Base-by-base conservation (phyloP, 2,329 filamentous ascomycete species). In the Botryotinia narcissicola region DNA sequence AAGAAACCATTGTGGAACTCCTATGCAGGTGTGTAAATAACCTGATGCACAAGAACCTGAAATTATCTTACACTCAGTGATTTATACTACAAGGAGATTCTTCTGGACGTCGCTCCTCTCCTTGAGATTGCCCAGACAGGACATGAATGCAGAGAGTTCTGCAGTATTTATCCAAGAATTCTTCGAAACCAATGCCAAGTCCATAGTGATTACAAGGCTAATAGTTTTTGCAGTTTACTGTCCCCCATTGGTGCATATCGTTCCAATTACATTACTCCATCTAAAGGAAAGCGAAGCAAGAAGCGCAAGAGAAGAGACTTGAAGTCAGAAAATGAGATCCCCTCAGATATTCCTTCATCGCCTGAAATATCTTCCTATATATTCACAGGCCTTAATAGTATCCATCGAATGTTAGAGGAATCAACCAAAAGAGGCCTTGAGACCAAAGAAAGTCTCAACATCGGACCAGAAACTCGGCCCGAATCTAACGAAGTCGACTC, bases 1-100 rank as follows among this genome's bases (percentile, higher is more conserved):
- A 92, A 80, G 86, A 90, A 70, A 84, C 86, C 6, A 90, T 93
- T 54, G 80, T 93, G 16, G 90, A 92, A 75, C 83, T 93, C 67
- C 84, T 93, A 8, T 92, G 88, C 87, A 87, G 84, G 91, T 92
- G 85, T 78, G 83, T 82, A 35, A 25, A 57, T 48, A 29, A 35
- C 40, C 29, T 37, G 12, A 66, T 37, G 22, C 63, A 66, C 22
- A 48, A 54, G 25, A n/a, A 40, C 35, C 6, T 67, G 44, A 14
- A 44, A 37, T 22, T 22, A 12, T 63, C 20, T 61, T 44, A 44
- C 67, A 32, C 12, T 32, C 35, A 25, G 44, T 57, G 44, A 59
- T 46, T 59, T 48, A 40, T 57, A 18, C 14, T 37, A 18, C 32
- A 37, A 67, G 44, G 48, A 46, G 25, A 51, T 51, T 67, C 44